phyloP scores from a whole-genome alignment of 2,329 filamentous ascomycete genomes.

The Geosmithia putterillii region DNA sequence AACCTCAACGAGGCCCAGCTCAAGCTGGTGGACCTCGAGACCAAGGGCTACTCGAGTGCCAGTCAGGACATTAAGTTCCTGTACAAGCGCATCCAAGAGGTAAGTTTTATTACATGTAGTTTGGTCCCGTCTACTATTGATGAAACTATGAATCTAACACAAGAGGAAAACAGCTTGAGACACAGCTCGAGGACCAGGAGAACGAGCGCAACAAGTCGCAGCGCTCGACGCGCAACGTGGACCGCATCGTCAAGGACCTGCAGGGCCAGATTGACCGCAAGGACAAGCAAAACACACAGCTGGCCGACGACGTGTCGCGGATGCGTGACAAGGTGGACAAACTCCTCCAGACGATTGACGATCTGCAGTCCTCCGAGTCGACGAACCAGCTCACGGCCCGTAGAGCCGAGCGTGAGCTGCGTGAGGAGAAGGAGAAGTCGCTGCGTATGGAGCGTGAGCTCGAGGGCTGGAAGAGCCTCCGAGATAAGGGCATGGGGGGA shows the following conservation, averaged over 20 bases:
- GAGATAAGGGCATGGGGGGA: slow-evolving; percentile 42
- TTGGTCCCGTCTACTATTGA: no score
- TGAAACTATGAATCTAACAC: neutral
- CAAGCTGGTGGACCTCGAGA: slow-evolving; percentile 83
- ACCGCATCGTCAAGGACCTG: slow-evolving; percentile 86
- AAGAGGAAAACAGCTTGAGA: slow-evolving; percentile 63
- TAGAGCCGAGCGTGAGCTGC: slow-evolving; percentile 77
- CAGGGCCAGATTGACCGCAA: slow-evolving; percentile 86
- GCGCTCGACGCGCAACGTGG: slow-evolving; percentile 80
- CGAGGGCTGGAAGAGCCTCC: slow-evolving; percentile 69
- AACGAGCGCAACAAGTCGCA: slow-evolving; percentile 67
- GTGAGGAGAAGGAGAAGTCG: slow-evolving; percentile 76
- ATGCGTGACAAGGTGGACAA: slow-evolving; percentile 86
- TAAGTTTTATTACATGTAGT: slow-evolving; percentile 42
- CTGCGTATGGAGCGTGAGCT: slow-evolving; percentile 78
- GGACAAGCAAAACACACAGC: slow-evolving; percentile 72
- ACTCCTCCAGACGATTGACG: slow-evolving; percentile 82
- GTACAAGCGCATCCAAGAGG: slow-evolving; percentile 89
- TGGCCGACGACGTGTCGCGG: slow-evolving; percentile 73
- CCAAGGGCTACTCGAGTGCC: slow-evolving; percentile 88
- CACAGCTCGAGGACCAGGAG: slow-evolving; percentile 74
- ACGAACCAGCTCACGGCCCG: slow-evolving; percentile 69
- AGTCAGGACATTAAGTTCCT: slow-evolving; percentile 94
- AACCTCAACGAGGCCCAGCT: slow-evolving; percentile 82
- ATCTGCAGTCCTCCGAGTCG: slow-evolving; percentile 81